Conservation (phyloP, 164 flowering plant genomes). For the Kalanchoe fedtschenkoi region DNA sequence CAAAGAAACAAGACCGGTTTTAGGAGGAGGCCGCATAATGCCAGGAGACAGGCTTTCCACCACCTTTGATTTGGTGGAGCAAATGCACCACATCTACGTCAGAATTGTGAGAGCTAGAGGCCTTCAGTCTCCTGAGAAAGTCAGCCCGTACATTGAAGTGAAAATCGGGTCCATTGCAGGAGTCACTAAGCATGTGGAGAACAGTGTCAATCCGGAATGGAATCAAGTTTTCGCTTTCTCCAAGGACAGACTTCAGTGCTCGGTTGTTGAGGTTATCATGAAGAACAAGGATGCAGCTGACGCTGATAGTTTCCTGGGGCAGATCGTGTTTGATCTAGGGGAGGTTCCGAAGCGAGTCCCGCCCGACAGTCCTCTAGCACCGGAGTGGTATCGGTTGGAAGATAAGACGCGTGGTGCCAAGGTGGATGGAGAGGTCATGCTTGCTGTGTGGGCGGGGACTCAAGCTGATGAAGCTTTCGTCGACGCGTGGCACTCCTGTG, state of each 20-base stretch:
- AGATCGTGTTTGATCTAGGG: background rate
- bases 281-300: background rate
- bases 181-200: background rate
- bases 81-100: conserved; percentile 7
- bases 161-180: conserved; percentile 4
- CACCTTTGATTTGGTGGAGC: conserved; percentile 8
- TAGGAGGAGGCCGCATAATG: conserved; percentile 1
- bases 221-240: conserved; percentile 3
- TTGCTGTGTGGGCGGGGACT: background rate
- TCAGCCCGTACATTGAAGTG: conserved; percentile 3
- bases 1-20: conserved; percentile 1
- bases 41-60: conserved; percentile 1
- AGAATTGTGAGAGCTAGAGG: conserved; percentile 7
- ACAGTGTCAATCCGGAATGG: background rate
- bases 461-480: background rate
- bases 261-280: background rate
- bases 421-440: background rate
- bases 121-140: background rate
- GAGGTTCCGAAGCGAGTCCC: background rate
- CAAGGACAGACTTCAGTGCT: background rate
- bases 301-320: background rate
- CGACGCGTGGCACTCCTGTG: background rate
- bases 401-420: conserved; percentile 15
- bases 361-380: background rate
- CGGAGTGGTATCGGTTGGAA: conserved; percentile 2